These are phyloP conservation scores for Saturnispora bothae DNA, from an alignment of 805 yeast species.

Conservation along the genomic window DNA sequence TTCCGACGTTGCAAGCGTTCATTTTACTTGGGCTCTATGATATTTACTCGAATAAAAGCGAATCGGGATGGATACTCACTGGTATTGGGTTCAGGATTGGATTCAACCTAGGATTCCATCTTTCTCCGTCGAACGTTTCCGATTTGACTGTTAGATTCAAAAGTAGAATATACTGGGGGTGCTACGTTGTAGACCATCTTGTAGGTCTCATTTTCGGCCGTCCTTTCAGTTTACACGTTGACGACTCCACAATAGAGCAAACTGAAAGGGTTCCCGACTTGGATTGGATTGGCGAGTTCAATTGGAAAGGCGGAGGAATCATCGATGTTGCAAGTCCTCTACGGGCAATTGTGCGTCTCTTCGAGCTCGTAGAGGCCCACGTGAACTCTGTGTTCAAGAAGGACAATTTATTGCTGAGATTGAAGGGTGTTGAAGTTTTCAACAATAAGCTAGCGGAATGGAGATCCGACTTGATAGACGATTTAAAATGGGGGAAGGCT, in stretches of 20 bases:
- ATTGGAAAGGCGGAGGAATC: constrained; percentile 27
- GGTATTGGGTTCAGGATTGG: constrained; percentile 60
- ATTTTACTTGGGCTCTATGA: constrained; percentile 52
- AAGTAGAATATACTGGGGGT: constrained; percentile 57
- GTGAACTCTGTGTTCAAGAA: neutral
- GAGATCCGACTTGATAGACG: constrained; percentile 39
- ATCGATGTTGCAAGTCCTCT: constrained; percentile 34
- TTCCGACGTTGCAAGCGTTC: constrained; percentile 49
- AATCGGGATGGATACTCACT: constrained; percentile 52
- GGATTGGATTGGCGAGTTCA: constrained; percentile 50
- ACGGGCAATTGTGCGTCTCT: constrained; percentile 26
- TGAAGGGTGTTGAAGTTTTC: constrained; percentile 3
- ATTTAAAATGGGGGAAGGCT: constrained; percentile 37
- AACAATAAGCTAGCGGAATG: constrained; percentile 25
- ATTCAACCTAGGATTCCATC: constrained; percentile 52
- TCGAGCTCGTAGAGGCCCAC: neutral
- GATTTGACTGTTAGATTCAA: constrained; percentile 45
- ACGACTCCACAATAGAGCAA: constrained; percentile 52
- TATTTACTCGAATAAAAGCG: constrained; percentile 47
- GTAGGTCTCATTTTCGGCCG: constrained; percentile 50
- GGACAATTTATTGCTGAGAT: neutral
- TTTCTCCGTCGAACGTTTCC: constrained; percentile 41
- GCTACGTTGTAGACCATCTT: constrained; percentile 54
- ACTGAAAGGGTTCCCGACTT: constrained; percentile 50
- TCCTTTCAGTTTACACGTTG: constrained; percentile 42